Base-by-base conservation (phyloP, 2,329 filamentous ascomycete species). In the Cercospora nicotianae region DNA sequence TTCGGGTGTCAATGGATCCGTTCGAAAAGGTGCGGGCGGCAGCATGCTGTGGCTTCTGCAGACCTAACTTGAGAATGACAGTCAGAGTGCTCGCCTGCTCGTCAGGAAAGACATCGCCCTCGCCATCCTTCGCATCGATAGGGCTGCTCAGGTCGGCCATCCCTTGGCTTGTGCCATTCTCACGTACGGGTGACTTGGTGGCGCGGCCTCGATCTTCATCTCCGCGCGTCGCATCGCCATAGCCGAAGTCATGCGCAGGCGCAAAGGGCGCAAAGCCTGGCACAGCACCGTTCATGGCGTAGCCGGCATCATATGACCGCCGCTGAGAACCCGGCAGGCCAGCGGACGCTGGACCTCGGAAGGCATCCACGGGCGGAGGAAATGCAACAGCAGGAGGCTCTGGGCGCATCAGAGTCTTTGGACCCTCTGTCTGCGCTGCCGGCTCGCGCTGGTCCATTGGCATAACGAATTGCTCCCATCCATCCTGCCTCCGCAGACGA, bases 381-480 rank as follows among this genome's bases (percentile, higher is more conserved):
- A 80, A 80, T 45, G 73, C 73, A 42, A 79, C 75, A 18, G 79
- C 78, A 7, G 82, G 77, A 5, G 78, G 73, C 55, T 80, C 79
- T 48, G 80, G 82, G 16, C 77, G 77, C 58, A 79, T 80, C 10
- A 82, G 72, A 67, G 81, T 79, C 42, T 81, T 78, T n/a, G 88
- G 87, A 8, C 93, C 93, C 18, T 90, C 86, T 74, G 91, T 91
- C 77, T 90, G 91, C 45, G 91, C 92, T 20, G 87, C 85, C 51
- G 88, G 84, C 72, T 93, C 88, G 70, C 94, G 90, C 69, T 92
- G 87, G 12, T 89, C 86, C 76, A 89, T 84, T 1, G 87, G 86
- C 67, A 96, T 81, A 20, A 97, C 87, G 84, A 92, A 98, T 72
- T 89, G 87, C 72, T 90, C 85, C 92, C 93, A 97, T 28, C 87